phyloP scores from a whole-genome alignment of 345 rosid genomes.

The Acer campestre region DNA sequence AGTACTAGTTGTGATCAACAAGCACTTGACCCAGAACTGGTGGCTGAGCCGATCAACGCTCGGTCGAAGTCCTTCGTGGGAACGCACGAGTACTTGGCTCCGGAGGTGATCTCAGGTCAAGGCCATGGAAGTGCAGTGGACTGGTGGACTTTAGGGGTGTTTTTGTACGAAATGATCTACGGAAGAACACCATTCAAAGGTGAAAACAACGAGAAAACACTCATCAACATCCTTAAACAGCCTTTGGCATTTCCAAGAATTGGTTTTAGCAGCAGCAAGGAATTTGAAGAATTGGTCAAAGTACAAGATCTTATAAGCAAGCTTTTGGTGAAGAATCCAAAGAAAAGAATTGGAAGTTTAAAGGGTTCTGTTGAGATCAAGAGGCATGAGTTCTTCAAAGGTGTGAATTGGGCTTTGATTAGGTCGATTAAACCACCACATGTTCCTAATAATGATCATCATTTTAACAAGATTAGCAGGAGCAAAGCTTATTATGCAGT shows the following conservation, averaged over 20 bases:
- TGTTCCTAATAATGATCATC: slow-evolving; percentile 44
- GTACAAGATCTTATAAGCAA: slow-evolving; percentile 73
- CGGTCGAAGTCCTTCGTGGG: slow-evolving; percentile 88
- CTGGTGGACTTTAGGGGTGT: slow-evolving; percentile 96
- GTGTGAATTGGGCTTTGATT: slow-evolving; percentile 88
- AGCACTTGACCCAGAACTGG: slow-evolving; percentile 49
- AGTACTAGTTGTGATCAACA: background rate
- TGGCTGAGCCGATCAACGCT: slow-evolving; percentile 78
- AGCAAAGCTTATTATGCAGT: slow-evolving; percentile 32
- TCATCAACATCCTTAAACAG: slow-evolving; percentile 77
- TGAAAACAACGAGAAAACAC: slow-evolving; percentile 82
- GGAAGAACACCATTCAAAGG: slow-evolving; percentile 94
- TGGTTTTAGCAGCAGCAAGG: slow-evolving; percentile 47
- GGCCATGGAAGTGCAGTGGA: slow-evolving; percentile 97
- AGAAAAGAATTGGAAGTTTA: slow-evolving; percentile 76
- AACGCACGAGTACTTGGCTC: slow-evolving; percentile 95
- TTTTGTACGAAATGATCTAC: slow-evolving; percentile 82
- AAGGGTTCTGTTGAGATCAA: slow-evolving; percentile 84
- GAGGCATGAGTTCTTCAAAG: slow-evolving; percentile 81
- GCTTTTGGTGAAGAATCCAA: slow-evolving; percentile 79
- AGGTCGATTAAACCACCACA: slow-evolving; percentile 84
- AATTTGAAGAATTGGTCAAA: slow-evolving; percentile 62
- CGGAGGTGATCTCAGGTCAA: slow-evolving; percentile 94
- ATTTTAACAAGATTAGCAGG: slow-evolving; percentile 28
- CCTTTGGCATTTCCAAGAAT: slow-evolving; percentile 78